phyloP scores from a whole-genome alignment of 2,329 filamentous ascomycete species.

The Arthrobotrys entomopaga region DNA sequence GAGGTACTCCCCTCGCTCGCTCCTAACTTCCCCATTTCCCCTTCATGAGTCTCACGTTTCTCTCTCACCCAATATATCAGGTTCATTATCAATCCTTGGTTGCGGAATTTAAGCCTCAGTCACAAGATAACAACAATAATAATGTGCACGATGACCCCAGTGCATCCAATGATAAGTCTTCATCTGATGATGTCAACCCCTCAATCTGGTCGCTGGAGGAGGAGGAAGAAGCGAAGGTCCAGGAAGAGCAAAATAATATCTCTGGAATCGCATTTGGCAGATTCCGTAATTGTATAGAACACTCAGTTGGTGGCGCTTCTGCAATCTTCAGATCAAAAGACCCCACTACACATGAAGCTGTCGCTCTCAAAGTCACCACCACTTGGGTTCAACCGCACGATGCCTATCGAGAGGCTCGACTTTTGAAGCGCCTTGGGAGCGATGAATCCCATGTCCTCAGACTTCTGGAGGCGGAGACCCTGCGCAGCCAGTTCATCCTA shows the following conservation, averaged over 20 bases:
- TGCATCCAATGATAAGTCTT: neutral
- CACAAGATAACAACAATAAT: neutral
- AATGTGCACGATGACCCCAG: neutral
- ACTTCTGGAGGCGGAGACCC: conserved; percentile 75
- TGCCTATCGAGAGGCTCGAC: conserved; percentile 78
- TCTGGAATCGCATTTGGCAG: conserved; percentile 32
- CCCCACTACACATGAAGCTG: conserved; percentile 63
- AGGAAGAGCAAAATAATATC: neutral
- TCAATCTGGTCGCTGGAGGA: neutral
- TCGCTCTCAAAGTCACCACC: conserved; percentile 87
- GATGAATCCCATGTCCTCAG: conserved; percentile 70
- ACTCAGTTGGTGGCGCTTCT: conserved; percentile 76
- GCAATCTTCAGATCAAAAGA: conserved; percentile 77
- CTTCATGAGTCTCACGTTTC: neutral
- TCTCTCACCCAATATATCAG: conserved; percentile 8
- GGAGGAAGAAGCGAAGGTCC: conserved; percentile 15
- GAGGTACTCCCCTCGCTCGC: conserved; percentile 30
- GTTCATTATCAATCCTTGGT: conserved; percentile 49
- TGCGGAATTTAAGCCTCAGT: conserved; percentile 38
- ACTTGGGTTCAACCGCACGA: conserved; percentile 82
- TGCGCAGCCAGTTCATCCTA: conserved; percentile 76
- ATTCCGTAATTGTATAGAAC: conserved; percentile 65
- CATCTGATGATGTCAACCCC: neutral
- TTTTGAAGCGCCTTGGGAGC: conserved; percentile 71
- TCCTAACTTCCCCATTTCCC: neutral